A percentile compares a stretch with the other conserved stretches of the same genome.
Conservation (phyloP, 2,329 filamentous ascomycete genomes). For the Bipolaris oryzae region DNA sequence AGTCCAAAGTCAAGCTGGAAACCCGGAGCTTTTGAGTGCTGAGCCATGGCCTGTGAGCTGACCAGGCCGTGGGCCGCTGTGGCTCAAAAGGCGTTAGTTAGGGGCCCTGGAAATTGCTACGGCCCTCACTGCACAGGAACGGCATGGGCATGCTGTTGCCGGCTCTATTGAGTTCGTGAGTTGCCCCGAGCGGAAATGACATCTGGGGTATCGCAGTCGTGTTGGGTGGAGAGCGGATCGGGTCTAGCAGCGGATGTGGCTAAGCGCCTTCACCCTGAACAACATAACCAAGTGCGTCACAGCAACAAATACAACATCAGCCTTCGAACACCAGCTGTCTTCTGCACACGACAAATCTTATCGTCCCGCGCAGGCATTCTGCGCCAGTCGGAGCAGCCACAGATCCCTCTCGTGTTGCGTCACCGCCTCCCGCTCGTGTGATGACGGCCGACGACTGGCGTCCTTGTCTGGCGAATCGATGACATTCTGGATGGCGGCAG, state of each 20-base stretch:
- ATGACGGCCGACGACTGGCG: background rate
- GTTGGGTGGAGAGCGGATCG: conserved; percentile 8
- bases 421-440: conserved; percentile 6
- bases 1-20: conserved; percentile 24
- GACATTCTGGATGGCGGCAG: conserved; percentile 15
- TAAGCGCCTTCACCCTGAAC: conserved; percentile 13
- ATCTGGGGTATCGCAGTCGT: conserved; percentile 32
- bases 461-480: background rate
- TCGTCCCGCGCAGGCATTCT: background rate
- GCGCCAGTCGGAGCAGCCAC: background rate
- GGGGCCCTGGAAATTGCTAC: conserved; percentile 42
- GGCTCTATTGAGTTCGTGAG: conserved; percentile 32
- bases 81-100: conserved; percentile 35
- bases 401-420: conserved; percentile 2
- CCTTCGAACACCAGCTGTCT: conserved; percentile 7
- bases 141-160: conserved; percentile 32
- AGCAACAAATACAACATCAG: conserved; percentile 12
- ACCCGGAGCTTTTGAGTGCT: conserved; percentile 39
- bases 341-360: background rate
- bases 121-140: conserved; percentile 29
- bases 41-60: conserved; percentile 27
- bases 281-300: conserved; percentile 17
- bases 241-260: conserved; percentile 4
- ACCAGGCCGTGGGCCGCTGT: conserved; percentile 11
- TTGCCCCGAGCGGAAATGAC: conserved; percentile 39